Evolutionary conservation across 495 filamentous ascomycete genomes (phyloP).

Genomic region (Aspergillus ostianus): DNA sequence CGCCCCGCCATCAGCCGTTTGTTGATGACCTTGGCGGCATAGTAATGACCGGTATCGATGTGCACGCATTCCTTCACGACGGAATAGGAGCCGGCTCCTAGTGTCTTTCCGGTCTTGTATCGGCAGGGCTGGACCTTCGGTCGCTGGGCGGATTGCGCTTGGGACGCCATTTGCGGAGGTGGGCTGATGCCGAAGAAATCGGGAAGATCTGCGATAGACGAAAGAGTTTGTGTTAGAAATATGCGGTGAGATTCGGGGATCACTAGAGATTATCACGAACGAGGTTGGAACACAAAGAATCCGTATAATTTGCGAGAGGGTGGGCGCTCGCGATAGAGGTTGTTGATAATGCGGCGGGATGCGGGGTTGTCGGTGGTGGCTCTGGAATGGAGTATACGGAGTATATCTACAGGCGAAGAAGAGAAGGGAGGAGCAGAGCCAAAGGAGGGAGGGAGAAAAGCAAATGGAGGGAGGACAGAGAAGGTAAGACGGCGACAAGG

Average conservation of each 20-base stretch:
- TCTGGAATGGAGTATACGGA: not conserved
- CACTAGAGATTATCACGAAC: not conserved
- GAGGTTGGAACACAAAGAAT: not conserved
- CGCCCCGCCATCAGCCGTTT: slow-evolving; percentile 96
- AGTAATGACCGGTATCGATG: slow-evolving; percentile 96
- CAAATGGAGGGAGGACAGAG: not conserved
- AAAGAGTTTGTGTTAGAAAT: not conserved
- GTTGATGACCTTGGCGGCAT: slow-evolving; percentile 99
- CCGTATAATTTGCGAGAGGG: not conserved
- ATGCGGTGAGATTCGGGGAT: not conserved
- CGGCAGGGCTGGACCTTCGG: slow-evolving; percentile 75
- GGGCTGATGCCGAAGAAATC: slow-evolving; percentile 9
- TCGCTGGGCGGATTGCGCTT: slow-evolving; percentile 36
- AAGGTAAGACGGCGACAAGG: not conserved
- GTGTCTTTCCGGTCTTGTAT: slow-evolving; percentile 98
- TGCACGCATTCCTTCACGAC: slow-evolving; percentile 99
- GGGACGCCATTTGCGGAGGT: slow-evolving; percentile 37
- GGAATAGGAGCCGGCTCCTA: slow-evolving; percentile 94
- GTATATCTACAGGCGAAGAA: too few relatives aligned
- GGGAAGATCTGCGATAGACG: not conserved
- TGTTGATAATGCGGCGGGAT: not conserved
- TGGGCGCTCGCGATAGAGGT: not conserved
- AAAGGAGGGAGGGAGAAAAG: not conserved
- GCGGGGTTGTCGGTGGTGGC: not conserved
- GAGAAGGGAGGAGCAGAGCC: not conserved